Conservation (phyloP, 1,284 basidiomycete genomes). For the Irpex sp. region DNA sequence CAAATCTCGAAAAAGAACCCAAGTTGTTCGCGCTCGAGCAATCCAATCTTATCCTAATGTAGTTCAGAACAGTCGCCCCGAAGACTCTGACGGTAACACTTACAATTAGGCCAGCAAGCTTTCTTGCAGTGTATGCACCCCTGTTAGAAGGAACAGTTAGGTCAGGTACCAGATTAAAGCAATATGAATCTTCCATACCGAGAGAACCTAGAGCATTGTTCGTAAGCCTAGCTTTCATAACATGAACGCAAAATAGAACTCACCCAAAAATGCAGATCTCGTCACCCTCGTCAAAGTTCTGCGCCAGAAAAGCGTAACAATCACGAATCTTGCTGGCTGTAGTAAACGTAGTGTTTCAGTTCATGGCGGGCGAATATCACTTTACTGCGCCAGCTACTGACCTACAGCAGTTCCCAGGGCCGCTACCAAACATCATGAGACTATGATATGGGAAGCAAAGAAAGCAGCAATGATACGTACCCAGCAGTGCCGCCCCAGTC, state of each 20-base stretch:
- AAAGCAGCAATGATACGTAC: neutral
- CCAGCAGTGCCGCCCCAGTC: constrained; percentile 2
- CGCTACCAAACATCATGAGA: constrained; percentile 9
- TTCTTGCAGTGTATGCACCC: constrained; percentile 24
- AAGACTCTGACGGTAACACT: neutral
- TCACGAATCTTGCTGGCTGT: constrained; percentile 25
- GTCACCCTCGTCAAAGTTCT: constrained; percentile 22
- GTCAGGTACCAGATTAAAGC: no score
- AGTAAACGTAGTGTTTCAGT: no score
- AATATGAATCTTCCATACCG: constrained; percentile 9
- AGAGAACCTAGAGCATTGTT: constrained; percentile 7
- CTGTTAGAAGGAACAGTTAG: no score
- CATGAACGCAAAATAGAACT: no score
- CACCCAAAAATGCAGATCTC: constrained; percentile 25
- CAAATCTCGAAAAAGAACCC: constrained; percentile 20
- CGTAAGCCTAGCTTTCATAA: no score
- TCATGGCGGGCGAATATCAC: no score
- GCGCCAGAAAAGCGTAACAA: constrained; percentile 22
- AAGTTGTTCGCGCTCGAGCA: constrained; percentile 13
- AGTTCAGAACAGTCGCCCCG: neutral
- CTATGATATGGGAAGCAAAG: no score
- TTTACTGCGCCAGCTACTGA: neutral
- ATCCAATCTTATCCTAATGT: constrained; percentile 17
- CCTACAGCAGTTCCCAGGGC: constrained; percentile 18
- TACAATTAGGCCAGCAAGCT: constrained; percentile 21